Conservation (phyloP, 179 eudicot species). For the Silene coronaria region DNA sequence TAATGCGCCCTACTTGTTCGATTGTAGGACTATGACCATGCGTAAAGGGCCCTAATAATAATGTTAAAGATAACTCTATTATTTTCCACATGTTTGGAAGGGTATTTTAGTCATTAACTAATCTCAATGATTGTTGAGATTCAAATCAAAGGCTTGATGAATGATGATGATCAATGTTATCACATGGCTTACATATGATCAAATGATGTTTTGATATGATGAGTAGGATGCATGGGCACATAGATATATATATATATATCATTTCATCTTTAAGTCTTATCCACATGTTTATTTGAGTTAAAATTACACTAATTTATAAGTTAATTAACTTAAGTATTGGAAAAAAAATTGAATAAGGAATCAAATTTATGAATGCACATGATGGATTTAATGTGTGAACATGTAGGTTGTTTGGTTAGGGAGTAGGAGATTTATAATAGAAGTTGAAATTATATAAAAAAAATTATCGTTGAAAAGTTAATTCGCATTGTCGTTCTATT, state of each 20-base stretch:
- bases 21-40: conserved; percentile 3
- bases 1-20: background rate
- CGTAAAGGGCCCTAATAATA: background rate
- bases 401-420: no score
- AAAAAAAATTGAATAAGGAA: no score
- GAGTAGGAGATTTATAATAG: no score
- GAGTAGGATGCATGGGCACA: background rate
- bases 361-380: no score
- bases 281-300: conserved; percentile 1
- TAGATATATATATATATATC: background rate
- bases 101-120: conserved; percentile 15
- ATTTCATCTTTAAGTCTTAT: background rate
- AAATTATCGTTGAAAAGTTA: no score
- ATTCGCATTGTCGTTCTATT: no score
- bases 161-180: background rate
- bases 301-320: background rate
- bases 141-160: background rate
- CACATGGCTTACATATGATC: conserved; percentile 3
- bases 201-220: background rate
- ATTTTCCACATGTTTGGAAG: conserved; percentile 20
- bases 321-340: no score
- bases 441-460: no score
- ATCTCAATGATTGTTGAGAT: conserved; percentile 21
- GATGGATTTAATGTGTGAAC: no score
- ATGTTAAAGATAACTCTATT: background rate